Evolutionary conservation across 805 yeast genomes (phyloP).

Genomic region (Kodamaea kaohsiungensis): DNA sequence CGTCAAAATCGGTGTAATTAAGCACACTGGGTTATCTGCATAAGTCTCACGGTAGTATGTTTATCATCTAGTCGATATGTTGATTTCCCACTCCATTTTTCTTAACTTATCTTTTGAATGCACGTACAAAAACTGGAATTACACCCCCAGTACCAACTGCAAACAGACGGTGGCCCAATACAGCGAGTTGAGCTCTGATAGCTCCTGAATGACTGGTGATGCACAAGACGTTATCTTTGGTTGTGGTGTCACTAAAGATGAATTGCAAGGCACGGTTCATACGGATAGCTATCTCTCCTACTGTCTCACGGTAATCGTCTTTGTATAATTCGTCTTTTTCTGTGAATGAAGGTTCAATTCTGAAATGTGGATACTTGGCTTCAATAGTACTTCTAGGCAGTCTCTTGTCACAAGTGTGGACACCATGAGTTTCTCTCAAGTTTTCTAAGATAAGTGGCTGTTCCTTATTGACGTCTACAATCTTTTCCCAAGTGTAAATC

Average conservation of each 20-base stretch:
- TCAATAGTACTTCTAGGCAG: constrained; percentile 36
- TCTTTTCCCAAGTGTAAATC: constrained; percentile 46
- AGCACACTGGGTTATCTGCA: background rate
- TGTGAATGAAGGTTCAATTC: constrained; percentile 44
- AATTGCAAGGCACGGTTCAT: constrained; percentile 37
- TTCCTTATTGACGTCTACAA: constrained; percentile 18
- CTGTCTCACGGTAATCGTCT: constrained; percentile 39
- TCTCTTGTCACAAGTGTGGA: constrained; percentile 52
- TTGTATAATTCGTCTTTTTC: constrained; percentile 48
- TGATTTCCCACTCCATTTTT: background rate
- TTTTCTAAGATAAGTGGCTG: constrained; percentile 46
- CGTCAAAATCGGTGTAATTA: too few species aligned
- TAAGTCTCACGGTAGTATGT: background rate
- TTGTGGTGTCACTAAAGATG: constrained; percentile 24
- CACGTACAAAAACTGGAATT: constrained; percentile 55
- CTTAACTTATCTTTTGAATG: constrained; percentile 6
- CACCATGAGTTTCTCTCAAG: constrained; percentile 50
- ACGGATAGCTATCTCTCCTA: constrained; percentile 42
- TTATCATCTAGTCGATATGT: too few species aligned
- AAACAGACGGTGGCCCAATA: constrained; percentile 48
- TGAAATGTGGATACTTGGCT: constrained; percentile 41
- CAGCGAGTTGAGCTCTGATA: constrained; percentile 49
- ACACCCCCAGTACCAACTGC: constrained; percentile 56
- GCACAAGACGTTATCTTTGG: constrained; percentile 31
- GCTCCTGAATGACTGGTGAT: constrained; percentile 56